A percentile compares a stretch with the other conserved stretches of the same genome.
These are phyloP conservation scores for Metarhizium sp. DNA, from an alignment of 2,329 filamentous ascomycete genomes.

Conservation along the genomic window DNA sequence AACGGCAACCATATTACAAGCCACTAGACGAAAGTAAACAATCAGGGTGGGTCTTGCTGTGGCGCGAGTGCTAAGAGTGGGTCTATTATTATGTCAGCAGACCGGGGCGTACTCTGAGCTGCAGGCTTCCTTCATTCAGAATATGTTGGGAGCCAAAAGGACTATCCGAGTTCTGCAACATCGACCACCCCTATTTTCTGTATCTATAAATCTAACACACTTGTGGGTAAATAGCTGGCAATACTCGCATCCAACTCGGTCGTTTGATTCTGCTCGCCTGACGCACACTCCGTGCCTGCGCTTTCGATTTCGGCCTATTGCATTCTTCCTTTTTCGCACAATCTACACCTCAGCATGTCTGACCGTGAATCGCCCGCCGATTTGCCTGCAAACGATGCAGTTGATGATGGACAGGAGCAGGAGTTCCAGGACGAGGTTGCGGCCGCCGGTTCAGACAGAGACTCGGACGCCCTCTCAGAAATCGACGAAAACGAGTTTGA, in stretches of 20 bases:
- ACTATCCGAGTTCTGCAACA: neutral
- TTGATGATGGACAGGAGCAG: slow-evolving; percentile 32
- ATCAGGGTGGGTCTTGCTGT: slow-evolving; percentile 9
- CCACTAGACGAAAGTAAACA: slow-evolving; percentile 22
- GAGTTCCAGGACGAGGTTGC: slow-evolving; percentile 31
- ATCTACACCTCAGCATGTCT: slow-evolving; percentile 27
- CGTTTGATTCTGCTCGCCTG: neutral
- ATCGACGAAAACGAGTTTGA: slow-evolving; percentile 62
- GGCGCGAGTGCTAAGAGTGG: slow-evolving; percentile 2
- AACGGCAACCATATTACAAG: slow-evolving; percentile 15
- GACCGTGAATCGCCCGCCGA: slow-evolving; percentile 34
- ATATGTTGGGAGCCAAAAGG: neutral
- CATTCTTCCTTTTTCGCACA: neutral
- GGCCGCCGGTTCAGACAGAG: slow-evolving; percentile 39
- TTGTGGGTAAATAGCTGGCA: too few relatives aligned
- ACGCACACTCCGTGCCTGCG: neutral
- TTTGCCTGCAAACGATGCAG: slow-evolving; percentile 25
- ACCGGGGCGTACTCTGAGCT: neutral
- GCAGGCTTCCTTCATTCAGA: neutral
- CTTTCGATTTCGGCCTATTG: neutral
- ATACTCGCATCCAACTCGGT: too few relatives aligned
- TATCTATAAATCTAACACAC: too few relatives aligned
- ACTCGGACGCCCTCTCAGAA: slow-evolving; percentile 54
- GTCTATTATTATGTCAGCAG: slow-evolving; percentile 23
- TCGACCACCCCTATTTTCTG: too few relatives aligned